Evolutionary conservation across 2,329 filamentous ascomycete species (phyloP), one percentile per base, ranked within the genome.

Genomic region (Trichophyton schoenleinii): DNA sequence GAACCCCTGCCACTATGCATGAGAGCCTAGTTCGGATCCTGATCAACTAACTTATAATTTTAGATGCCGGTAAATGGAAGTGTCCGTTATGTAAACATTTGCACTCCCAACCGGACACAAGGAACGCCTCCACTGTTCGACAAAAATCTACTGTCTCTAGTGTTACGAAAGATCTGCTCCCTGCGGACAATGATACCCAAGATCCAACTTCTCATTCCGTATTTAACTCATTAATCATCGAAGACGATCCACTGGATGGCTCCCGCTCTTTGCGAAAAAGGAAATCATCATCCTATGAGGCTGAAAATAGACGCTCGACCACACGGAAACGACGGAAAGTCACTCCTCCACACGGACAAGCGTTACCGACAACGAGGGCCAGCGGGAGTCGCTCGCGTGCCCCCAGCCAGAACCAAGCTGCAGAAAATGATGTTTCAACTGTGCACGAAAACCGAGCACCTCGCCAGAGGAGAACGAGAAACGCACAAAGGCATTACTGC

Each of bases 221-320:
- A 31, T 91, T 91, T 72, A 87, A 87, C 66, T 85, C 85, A 61
- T 76, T 88, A 9, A 85, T 88, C 42, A 78, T 88, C 60, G 83
- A 87, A 60, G 87, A 87, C 64, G 87, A 90, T 68, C 81, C 86
- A 6, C 79, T 87, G 76, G 87, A 92, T 72, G 88, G 87, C 53
- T 86, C 89, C 7, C 86, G 90, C 60, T 83, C 88, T 36, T 77
- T 95, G 63, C 83, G 91, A 63, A 95, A 95, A 75, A 84, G 91
- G 60, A 95, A 92, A 73, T 86, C 89, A 18, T 90, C 89, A 0
- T 87, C 88, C 2, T 78, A 82, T 11, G 82, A 84, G 62, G 78
- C 68, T 13, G 85, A 87, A 57, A 78, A 74, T 58, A 69, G 72
- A 58, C 66, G 67, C 1, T 70, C 71, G 22, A 67, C 72, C 25